These are phyloP conservation scores for Amorphotheca resinae DNA, from an alignment of 495 filamentous ascomycete species.

Conservation along the genomic window DNA sequence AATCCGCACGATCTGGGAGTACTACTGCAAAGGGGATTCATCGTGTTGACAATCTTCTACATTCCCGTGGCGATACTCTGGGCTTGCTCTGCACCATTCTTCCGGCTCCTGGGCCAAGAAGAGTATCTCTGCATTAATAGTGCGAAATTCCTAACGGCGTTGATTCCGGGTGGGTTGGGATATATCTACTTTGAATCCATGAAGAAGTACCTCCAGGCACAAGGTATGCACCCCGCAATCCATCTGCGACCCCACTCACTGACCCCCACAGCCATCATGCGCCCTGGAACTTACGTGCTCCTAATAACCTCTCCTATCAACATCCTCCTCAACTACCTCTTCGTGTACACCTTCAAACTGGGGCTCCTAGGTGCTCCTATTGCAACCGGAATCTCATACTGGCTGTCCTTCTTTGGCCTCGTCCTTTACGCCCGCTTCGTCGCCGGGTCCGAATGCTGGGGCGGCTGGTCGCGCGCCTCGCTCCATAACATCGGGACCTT, in stretches of 20 bases:
- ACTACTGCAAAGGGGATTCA: conserved; percentile 66
- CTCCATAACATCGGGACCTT: conserved; percentile 59
- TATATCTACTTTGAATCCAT: conserved; percentile 86
- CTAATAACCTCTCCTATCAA: conserved; percentile 74
- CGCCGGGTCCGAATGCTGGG: conserved; percentile 68
- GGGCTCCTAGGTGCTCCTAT: conserved; percentile 72
- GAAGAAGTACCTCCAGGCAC: conserved; percentile 89
- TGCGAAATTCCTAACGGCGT: conserved; percentile 58
- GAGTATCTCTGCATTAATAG: conserved; percentile 64
- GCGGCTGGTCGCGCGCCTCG: conserved; percentile 58
- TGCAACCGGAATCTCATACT: conserved; percentile 78
- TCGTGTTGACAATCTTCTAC: conserved; percentile 65
- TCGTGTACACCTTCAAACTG: conserved; percentile 57
- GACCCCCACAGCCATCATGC: conserved; percentile 56
- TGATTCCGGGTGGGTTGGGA: conserved; percentile 77
- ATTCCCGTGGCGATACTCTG: conserved; percentile 64
- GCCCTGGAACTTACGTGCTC: conserved; percentile 77
- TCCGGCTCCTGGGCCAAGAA: conserved; percentile 66
- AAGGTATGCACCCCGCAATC: conserved; percentile 38
- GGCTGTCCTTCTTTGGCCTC: conserved; percentile 69
- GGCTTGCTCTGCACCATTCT: conserved; percentile 65
- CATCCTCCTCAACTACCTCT: conserved; percentile 64
- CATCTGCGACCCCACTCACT: background rate
- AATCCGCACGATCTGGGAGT: conserved; percentile 76
- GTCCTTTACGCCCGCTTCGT: conserved; percentile 65